Conservation (phyloP, 345 rosid species). For the Moricandia arvensis region DNA sequence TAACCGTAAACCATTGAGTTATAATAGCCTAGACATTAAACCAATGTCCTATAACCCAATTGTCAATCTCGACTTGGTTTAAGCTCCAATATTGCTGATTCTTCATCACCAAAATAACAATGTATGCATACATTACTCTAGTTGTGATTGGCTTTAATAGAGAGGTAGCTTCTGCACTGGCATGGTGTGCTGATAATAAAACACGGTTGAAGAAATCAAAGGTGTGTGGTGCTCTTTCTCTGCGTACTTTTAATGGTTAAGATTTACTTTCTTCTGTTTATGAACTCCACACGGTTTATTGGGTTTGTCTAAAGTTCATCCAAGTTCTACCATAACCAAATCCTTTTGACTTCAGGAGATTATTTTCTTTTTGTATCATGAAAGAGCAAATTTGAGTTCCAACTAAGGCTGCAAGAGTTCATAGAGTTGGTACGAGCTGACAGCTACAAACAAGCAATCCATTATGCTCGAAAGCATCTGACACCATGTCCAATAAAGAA, state of each 20-base stretch:
- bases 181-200: conserved; percentile 93
- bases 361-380: not conserved
- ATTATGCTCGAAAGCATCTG: conserved; percentile 78
- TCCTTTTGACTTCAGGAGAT: not conserved
- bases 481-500: too few species aligned
- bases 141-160: too few species aligned
- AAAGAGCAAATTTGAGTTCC: conserved; percentile 93
- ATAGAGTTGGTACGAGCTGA: conserved; percentile 86
- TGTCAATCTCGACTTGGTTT: too few species aligned
- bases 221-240: conserved; percentile 40
- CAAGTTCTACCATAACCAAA: too few species aligned
- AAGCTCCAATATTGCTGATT: too few species aligned
- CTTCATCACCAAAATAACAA: too few species aligned
- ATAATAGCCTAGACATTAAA: too few species aligned
- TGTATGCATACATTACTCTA: too few species aligned
- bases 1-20: too few species aligned
- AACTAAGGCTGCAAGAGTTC: conserved; percentile 92
- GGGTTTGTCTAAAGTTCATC: not conserved
- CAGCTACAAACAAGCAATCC: conserved; percentile 65
- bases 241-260: too few species aligned
- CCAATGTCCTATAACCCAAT: too few species aligned
- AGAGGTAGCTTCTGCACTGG: conserved; percentile 80
- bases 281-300: not conserved
- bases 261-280: too few species aligned
- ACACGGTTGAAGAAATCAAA: conserved; percentile 90